Evolutionary conservation across 2,329 filamentous ascomycete genomes (phyloP).

Genomic region (Scedosporium apiospermum): DNA sequence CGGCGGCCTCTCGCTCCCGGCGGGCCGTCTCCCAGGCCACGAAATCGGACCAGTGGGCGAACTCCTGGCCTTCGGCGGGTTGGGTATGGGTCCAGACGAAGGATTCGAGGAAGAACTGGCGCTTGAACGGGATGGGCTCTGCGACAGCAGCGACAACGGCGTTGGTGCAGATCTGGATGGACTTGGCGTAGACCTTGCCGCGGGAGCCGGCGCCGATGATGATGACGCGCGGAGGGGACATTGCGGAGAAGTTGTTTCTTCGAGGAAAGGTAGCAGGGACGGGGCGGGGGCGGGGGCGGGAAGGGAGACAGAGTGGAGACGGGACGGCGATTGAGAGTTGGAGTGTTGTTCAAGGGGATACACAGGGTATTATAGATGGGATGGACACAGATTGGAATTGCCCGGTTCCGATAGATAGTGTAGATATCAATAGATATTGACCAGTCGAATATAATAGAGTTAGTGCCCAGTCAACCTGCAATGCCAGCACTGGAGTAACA

Average conservation of each 20-base stretch:
- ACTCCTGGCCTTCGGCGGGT: slow-evolving; percentile 55
- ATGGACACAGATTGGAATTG: too few relatives aligned
- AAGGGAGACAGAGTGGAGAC: background rate
- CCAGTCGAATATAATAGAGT: too few relatives aligned
- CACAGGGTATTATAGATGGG: too few relatives aligned
- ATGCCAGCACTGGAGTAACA: too few relatives aligned
- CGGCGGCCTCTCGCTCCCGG: slow-evolving; percentile 40
- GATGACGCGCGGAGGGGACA: slow-evolving; percentile 54
- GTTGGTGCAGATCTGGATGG: slow-evolving; percentile 53
- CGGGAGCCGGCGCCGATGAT: slow-evolving; percentile 78
- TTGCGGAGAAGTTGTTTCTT: slow-evolving; percentile 33
- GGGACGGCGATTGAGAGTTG: too few relatives aligned
- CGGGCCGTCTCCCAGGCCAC: slow-evolving; percentile 60
- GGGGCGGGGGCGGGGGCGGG: background rate
- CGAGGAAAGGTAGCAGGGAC: slow-evolving; percentile 16
- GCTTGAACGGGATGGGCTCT: slow-evolving; percentile 72
- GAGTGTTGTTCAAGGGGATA: too few relatives aligned
- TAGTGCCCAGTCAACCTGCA: too few relatives aligned
- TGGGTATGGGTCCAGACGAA: slow-evolving; percentile 59
- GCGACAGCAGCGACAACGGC: slow-evolving; percentile 69
- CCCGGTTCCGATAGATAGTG: too few relatives aligned
- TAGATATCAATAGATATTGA: too few relatives aligned
- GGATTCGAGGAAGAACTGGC: slow-evolving; percentile 55
- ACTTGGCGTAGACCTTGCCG: slow-evolving; percentile 63
- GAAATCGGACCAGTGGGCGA: slow-evolving; percentile 66